Evolutionary conservation across 495 filamentous ascomycete genomes (phyloP), one percentile per base, ranked within the genome.

Genomic region (Cercophora newfieldiana): DNA sequence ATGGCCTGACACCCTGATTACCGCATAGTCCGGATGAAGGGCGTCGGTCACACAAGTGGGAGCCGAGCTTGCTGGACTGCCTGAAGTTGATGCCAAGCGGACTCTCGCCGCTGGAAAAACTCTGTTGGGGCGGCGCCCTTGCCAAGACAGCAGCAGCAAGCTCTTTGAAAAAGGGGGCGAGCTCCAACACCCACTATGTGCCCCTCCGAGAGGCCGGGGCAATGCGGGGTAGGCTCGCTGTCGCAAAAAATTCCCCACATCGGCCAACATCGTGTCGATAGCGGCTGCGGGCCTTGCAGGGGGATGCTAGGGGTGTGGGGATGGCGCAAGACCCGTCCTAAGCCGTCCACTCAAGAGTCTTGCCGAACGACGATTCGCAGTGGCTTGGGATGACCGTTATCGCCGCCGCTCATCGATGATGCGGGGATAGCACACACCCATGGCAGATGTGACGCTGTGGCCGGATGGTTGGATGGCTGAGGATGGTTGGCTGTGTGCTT

Each of bases 171-270:
- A n/a, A n/a, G n/a, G n/a, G 26, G 33, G 33, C 29, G 21, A n/a
- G 29, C n/a, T 22, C 58, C 8, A 18, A 16, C 59, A 18, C 25
- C 51, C 21, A 44, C 37, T 12, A 24, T 16, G 16, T 18, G 21
- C 16, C 56, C 26, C 33, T 14, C 18, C 3, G 19, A 14, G 16
- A 1, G 19, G 22, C 57, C n/a, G 14, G 48, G 10, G 33, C 21
- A 4, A 62, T 67, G 65, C 65, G 59, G 59, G 65, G 53, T 67
- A 67, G 19, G n/a, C n/a, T 53, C 19, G 24, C 25, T 25, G 50
- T 37, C 61, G 61, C 50, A 37, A 57, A n/a, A 21, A 26, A 10
- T 56, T 64, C 51, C 30, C 61, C 61, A 63, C 60, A 63, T 53
- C 47, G 60, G 53, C 30, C 22, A 63, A 48, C 47, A 37, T 22